Evolutionary conservation across 768 basidiomycete species (phyloP), one percentile per base, ranked within the genome.

Genomic region (Panellus pusillus): DNA sequence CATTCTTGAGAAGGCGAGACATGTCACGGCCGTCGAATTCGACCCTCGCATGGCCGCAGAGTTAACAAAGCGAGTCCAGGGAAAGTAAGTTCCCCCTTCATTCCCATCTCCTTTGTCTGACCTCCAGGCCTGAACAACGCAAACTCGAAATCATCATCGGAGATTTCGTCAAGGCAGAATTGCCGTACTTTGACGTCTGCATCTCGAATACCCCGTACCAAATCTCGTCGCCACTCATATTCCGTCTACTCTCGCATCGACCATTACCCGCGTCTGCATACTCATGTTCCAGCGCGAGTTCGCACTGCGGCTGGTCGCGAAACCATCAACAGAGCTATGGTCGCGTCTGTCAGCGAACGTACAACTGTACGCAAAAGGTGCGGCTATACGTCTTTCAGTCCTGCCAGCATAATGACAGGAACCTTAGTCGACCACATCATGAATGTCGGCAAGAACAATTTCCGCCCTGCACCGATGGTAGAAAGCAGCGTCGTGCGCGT

Each of bases 201-300:
- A 98, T 99, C 65, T 94, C 92, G 63, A 99, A 99, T 67, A 99
- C 97, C 1, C 97, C 97, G 1, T 99, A 98, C 71, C 95, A 98
- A 70, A 99, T 99, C 63, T 98, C 97, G 2, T 98, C 97, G 0
- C 92, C 95, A 6, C 87, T 99, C 45, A 89, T 98, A 50, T 99
- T 99, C 80, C 91, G 92, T 55, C 83, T 99, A 31, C 85, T 98
- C 44, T 98, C 97, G 2, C 94, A 98, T 64, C 89, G 97, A 2
- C 97, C 97, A 0, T 77, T 98, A 40, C 91, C 68, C 92, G 96
- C 20, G 84, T 90, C 52, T 92, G 93, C 31, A 93, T 99, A 57
- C 89, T 99, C 74, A 99, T 99, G 97, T 99, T 99, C 76, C 97
- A 99, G 73, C 89, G 94, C 51, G 97, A 99, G 71, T 99, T 99